Evolutionary conservation across 2,329 filamentous ascomycete species (phyloP).

Genomic region (Colletotrichum australisinense): DNA sequence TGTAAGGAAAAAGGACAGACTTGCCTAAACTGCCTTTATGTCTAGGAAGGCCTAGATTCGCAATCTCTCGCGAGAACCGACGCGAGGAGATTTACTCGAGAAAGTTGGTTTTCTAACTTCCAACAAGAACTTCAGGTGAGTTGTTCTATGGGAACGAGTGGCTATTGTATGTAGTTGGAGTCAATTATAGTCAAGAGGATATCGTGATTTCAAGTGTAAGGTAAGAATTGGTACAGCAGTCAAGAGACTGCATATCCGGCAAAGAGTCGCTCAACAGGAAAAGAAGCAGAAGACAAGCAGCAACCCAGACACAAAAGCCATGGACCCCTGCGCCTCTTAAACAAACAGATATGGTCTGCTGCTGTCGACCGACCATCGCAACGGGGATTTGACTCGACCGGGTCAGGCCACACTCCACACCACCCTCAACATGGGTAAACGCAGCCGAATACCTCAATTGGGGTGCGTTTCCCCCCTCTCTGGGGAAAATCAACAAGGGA

Average conservation of each 20-base stretch:
- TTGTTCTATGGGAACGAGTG: background rate
- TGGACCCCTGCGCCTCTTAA: background rate
- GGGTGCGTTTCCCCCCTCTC: background rate
- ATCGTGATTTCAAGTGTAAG: background rate
- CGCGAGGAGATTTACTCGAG: background rate
- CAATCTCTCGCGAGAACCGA: background rate
- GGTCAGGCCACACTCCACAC: constrained; percentile 17
- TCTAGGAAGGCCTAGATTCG: background rate
- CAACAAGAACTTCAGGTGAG: background rate
- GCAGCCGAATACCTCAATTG: background rate
- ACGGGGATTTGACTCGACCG: background rate
- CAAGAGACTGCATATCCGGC: background rate
- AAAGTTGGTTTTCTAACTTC: background rate
- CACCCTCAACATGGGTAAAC: background rate
- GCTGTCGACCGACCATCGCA: background rate
- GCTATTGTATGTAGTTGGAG: background rate
- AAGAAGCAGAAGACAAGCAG: background rate
- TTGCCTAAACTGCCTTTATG: background rate
- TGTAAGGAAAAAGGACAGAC: background rate
- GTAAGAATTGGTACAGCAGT: background rate
- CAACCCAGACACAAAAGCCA: background rate
- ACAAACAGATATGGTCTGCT: background rate
- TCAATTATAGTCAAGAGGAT: background rate
- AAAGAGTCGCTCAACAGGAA: background rate
- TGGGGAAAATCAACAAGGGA: background rate